Conservation (phyloP, 345 rosid genomes). For the Angophora floribunda region DNA sequence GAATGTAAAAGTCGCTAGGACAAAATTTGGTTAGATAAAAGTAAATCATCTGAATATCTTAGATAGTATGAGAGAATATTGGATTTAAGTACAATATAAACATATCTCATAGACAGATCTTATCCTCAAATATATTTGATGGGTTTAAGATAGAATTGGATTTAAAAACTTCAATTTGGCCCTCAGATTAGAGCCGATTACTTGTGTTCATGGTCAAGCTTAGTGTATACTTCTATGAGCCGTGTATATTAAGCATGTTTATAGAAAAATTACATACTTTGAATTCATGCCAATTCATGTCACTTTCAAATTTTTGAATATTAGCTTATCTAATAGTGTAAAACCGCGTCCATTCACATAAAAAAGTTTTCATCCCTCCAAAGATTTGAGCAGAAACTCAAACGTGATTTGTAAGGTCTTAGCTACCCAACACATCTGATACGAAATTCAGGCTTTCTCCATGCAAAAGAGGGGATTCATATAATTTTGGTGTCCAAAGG, state of each 20-base stretch:
- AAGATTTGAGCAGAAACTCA: neutral
- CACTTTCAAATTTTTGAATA: neutral
- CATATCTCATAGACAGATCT: fast-evolving
- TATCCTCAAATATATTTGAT: neutral
- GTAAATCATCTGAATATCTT: neutral
- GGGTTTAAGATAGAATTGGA: neutral
- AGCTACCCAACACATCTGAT: fast-evolving
- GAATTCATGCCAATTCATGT: neutral
- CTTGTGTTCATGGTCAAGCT: neutral
- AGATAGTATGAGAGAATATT: neutral
- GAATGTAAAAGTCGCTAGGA: neutral
- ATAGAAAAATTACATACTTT: neutral
- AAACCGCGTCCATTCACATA: fast-evolving
- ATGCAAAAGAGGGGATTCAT: neutral
- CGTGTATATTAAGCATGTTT: neutral
- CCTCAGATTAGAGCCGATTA: neutral
- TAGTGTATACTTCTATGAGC: neutral
- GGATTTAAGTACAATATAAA: neutral
- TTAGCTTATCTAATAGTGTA: neutral
- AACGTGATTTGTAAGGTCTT: neutral
- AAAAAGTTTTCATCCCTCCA: neutral
- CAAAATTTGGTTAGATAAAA: neutral
- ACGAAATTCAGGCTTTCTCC: neutral
- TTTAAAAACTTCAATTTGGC: neutral
- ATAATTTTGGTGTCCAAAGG: no score